A percentile compares a stretch with the other conserved stretches of the same genome.
These are phyloP conservation scores for Hypoxylon sp. DNA, from an alignment of 2,329 filamentous ascomycete genomes.

Conservation along the genomic window DNA sequence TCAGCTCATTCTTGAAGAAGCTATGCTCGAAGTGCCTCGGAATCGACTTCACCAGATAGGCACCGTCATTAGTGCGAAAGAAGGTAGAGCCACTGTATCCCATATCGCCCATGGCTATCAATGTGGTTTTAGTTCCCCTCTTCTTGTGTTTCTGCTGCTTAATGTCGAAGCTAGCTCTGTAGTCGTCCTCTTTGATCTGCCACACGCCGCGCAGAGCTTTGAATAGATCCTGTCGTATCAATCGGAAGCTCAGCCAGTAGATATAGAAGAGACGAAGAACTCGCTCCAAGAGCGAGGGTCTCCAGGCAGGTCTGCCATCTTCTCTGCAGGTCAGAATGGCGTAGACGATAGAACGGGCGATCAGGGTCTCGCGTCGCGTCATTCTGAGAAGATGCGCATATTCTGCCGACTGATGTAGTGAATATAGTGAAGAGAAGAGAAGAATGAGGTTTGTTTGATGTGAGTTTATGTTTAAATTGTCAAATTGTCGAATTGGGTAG, in stretches of 20 bases:
- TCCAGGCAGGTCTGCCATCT: slow-evolving; percentile 46
- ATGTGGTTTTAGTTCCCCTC: slow-evolving; percentile 49
- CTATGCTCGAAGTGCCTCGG: slow-evolving; percentile 77
- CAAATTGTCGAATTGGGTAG: background rate
- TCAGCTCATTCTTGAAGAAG: slow-evolving; percentile 76
- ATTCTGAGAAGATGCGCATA: slow-evolving; percentile 43
- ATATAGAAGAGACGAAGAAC: slow-evolving; percentile 59
- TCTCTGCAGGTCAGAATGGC: slow-evolving; percentile 53
- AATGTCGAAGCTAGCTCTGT: slow-evolving; percentile 65
- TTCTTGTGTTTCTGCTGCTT: slow-evolving; percentile 54
- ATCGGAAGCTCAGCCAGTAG: slow-evolving; percentile 53
- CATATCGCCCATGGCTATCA: slow-evolving; percentile 74
- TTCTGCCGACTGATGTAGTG: background rate
- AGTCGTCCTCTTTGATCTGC: slow-evolving; percentile 67
- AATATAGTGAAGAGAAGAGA: background rate
- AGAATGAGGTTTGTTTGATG: background rate
- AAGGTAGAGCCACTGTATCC: slow-evolving; percentile 84
- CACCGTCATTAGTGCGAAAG: slow-evolving; percentile 75
- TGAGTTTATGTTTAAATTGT: background rate
- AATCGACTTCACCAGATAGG: slow-evolving; percentile 78
- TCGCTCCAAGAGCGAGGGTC: slow-evolving; percentile 55
- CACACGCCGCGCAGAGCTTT: slow-evolving; percentile 58
- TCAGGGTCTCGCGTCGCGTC: slow-evolving; percentile 49
- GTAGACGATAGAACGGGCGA: slow-evolving; percentile 58
- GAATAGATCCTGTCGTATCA: slow-evolving; percentile 59